Conservation (phyloP, 805 yeast species). For the Candida broadrunensis region DNA sequence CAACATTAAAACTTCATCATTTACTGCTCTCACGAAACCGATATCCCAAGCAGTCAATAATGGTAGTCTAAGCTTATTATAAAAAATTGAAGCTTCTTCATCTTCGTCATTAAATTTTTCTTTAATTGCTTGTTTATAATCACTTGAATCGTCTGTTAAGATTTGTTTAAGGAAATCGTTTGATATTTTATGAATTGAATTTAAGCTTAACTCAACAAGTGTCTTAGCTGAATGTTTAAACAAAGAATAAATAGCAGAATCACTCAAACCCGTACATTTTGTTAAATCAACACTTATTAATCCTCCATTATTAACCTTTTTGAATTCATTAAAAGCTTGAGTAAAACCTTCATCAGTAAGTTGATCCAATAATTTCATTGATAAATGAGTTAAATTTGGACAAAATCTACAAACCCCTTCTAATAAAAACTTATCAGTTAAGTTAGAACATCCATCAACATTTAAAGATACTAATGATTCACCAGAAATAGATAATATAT, state of each 20-base stretch:
- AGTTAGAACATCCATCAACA: constrained; percentile 69
- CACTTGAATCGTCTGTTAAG: constrained; percentile 34
- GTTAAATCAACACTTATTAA: constrained; percentile 57
- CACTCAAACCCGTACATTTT: constrained; percentile 65
- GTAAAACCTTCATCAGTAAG: constrained; percentile 68
- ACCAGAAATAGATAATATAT: constrained; percentile 61
- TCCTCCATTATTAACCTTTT: constrained; percentile 47
- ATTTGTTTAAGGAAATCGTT: constrained; percentile 46
- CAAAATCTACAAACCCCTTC: constrained; percentile 63
- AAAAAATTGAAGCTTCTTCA: constrained; percentile 10
- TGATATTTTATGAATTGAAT: constrained; percentile 64
- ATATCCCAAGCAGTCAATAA: constrained; percentile 65
- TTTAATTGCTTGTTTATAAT: constrained; percentile 6
- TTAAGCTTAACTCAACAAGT: constrained; percentile 66
- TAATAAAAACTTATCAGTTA: constrained; percentile 61
- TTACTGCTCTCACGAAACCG: constrained; percentile 77
- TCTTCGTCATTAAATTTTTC: constrained; percentile 5
- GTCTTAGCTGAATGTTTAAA: constrained; percentile 63
- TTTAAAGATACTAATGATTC: constrained; percentile 53
- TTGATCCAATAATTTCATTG: constrained; percentile 58
- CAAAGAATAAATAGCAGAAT: constrained; percentile 57
- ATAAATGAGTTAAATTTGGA: constrained; percentile 52
- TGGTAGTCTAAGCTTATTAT: constrained; percentile 38
- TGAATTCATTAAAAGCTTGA: constrained; percentile 57
- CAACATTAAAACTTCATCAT: constrained; percentile 61